A percentile compares a stretch with the other conserved stretches of the same genome.
Conservation (phyloP, 768 basidiomycete species). For the Russula foetens region DNA sequence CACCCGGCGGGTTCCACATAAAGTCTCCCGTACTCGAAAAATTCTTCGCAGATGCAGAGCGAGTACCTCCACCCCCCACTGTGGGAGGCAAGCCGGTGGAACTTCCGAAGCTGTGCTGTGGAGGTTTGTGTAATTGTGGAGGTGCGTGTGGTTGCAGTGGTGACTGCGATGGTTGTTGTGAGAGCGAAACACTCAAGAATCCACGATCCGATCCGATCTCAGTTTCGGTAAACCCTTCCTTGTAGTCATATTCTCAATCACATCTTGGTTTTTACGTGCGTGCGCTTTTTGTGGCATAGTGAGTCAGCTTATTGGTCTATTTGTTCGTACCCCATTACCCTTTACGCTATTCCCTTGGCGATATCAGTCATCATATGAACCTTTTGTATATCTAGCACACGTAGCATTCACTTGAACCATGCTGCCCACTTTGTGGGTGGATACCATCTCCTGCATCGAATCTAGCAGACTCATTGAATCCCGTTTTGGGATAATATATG, state of each 20-base stretch:
- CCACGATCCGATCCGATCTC: neutral
- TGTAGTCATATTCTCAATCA: neutral
- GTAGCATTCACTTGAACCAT: neutral
- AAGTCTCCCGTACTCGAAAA: constrained; percentile 9
- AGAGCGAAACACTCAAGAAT: neutral
- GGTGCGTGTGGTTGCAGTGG: constrained; percentile 16
- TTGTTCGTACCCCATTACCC: neutral
- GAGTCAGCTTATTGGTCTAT: neutral
- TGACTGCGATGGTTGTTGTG: constrained; percentile 17
- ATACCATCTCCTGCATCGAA: neutral
- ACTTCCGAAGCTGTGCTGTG: constrained; percentile 20
- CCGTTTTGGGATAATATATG: neutral
- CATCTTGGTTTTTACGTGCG: neutral
- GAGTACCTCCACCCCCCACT: constrained; percentile 14
- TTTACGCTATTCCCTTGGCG: neutral
- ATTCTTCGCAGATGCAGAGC: constrained; percentile 16
- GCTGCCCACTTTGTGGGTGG: neutral
- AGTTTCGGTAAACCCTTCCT: neutral
- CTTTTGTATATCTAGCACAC: constrained; percentile 4
- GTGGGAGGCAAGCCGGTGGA: constrained; percentile 16
- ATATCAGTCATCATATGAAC: neutral
- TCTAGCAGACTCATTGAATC: neutral
- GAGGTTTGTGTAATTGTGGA: constrained; percentile 16
- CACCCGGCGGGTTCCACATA: neutral
- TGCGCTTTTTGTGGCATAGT: neutral